Base-by-base conservation (phyloP, 192 early-diverging fungal species). In the Podila epigama region DNA sequence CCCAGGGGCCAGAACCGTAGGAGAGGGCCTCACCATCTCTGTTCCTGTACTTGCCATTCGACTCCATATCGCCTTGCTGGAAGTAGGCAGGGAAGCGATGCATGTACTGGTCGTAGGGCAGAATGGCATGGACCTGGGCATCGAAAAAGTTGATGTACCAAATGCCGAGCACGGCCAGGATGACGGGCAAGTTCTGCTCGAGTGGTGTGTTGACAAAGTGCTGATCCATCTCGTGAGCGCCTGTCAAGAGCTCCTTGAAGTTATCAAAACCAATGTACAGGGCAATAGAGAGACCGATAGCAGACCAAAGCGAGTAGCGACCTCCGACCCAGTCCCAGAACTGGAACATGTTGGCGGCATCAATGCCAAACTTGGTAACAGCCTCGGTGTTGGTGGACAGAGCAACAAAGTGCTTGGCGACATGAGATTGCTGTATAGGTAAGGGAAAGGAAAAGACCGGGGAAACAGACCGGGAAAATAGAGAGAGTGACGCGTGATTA, bases 271-370 rank as follows among this genome's bases (percentile, higher is more conserved):
- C 96, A 70, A 99, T 85, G 81, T 93, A 96, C 64, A 98, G 93
- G 63, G 91, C 91, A 71, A 99, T 98, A 9, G 96, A 97, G 60
- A 99, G 89, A 50, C 97, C 97, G 63, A 99, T 98, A 48, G 97
- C 97, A 29, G 97, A 99, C 97, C 97, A 99, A 34, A 98, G 92
- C 37, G 96, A 97, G 86, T 99, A 99, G 60, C 97, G 92, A 39
- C 97, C 97, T 75, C 97, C 97, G 57, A 98, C 93, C 96, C 96
- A 98, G 83, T 98, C 96, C 96, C 96, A 97, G 88, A 98, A 98
- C 82, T 95, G 91, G 89, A 99, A 99, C 97, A 99, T 99, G 88
- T 99, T 99, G 68, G 89, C 85, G n/a, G 89, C 78, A 81, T 90
- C 89, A 66, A 99, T 99, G 57, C 97, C 97, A 79, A 99, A 99